Base-by-base conservation (phyloP, 805 yeast species). In the Kluyveromyces siamensis region DNA sequence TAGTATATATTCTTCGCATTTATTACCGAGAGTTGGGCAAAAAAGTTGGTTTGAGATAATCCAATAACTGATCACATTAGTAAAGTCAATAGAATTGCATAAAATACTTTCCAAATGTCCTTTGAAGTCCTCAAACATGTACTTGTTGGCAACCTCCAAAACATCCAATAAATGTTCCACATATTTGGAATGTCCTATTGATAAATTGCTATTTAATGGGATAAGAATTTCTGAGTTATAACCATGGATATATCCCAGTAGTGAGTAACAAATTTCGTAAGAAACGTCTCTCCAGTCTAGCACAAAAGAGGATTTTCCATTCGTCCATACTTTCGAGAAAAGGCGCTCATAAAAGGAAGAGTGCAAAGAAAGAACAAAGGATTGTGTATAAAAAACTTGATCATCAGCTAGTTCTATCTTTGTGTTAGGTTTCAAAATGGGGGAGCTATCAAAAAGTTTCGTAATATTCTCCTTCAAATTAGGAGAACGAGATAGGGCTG, bases 1-100 rank as follows among this genome's bases (percentile, higher is more conserved):
- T 54, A 76, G 80, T 11, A 87, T 70, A 55, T 76, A 84, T 82
- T 87, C 81, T 25, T 82, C 67, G 59, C 95, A 79, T 47, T 78
- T 75, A 45, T 73, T 71, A 51, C 79, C 71, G 37, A 89, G 62
- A 53, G 81, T 77, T 11, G 65, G 61, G 7, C 88, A 84, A 18
- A 73, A 63, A 43, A 74, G 66, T 17, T 66, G 56, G 42, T 73
- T 73, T 0, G 95, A 74, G 56, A 81, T 81, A 11, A 73, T 66
- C 13, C 86, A 58, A 13, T 88, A 58, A 0, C 73, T 50, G 11
- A 79, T 66, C 1, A 83, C 87, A 56, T 84, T 85, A 17, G 83
- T 85, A 10, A 79, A 65, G 19, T 62, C 65, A 17, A 83, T 74
- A 41, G 76, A 76, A 51, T 78, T 82, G 49, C 77, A 75, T 17